A percentile compares a stretch with the other conserved stretches of the same genome.
Conservation (phyloP, 1,139 yeast genomes). For the Debaryomyces udenii region DNA sequence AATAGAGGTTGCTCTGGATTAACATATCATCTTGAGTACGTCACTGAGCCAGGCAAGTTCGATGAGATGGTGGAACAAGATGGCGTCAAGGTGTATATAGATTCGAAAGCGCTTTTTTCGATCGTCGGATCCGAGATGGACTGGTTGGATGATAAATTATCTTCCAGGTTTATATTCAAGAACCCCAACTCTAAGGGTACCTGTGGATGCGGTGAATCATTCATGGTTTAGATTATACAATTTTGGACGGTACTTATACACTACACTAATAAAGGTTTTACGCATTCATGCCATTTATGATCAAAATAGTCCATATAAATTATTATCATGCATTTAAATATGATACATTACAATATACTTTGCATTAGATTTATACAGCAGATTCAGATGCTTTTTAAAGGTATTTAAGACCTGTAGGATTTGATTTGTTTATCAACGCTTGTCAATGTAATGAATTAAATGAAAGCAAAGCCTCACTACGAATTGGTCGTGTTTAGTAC, state of each 20-base stretch:
- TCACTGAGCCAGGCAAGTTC: conserved; percentile 84
- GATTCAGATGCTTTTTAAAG: too few relatives aligned
- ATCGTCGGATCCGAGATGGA: conserved; percentile 98
- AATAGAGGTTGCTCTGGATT: conserved; percentile 97
- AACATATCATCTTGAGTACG: conserved; percentile 89
- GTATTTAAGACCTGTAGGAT: too few relatives aligned
- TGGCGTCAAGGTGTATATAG: conserved; percentile 89
- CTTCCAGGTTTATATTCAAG: conserved; percentile 85
- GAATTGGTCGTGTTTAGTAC: too few relatives aligned
- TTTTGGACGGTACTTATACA: background rate
- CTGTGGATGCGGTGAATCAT: conserved; percentile 98
- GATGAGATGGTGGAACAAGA: conserved; percentile 93
- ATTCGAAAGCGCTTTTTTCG: conserved; percentile 92
- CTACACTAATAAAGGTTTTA: background rate
- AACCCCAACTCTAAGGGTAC: conserved; percentile 97
- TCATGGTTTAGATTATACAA: conserved; percentile 67
- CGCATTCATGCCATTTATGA: conserved; percentile 1
- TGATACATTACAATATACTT: background rate
- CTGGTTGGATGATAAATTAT: conserved; percentile 91
- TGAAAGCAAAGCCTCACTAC: too few relatives aligned
- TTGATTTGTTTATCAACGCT: too few relatives aligned
- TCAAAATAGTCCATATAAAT: too few relatives aligned
- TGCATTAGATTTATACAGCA: conserved; percentile 5
- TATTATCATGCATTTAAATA: too few relatives aligned
- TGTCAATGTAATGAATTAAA: too few relatives aligned